A percentile compares a stretch with the other conserved stretches of the same genome.
These are phyloP conservation scores for Sugiyamaella japonica DNA, from an alignment of 1,139 yeast species.

Conservation along the genomic window DNA sequence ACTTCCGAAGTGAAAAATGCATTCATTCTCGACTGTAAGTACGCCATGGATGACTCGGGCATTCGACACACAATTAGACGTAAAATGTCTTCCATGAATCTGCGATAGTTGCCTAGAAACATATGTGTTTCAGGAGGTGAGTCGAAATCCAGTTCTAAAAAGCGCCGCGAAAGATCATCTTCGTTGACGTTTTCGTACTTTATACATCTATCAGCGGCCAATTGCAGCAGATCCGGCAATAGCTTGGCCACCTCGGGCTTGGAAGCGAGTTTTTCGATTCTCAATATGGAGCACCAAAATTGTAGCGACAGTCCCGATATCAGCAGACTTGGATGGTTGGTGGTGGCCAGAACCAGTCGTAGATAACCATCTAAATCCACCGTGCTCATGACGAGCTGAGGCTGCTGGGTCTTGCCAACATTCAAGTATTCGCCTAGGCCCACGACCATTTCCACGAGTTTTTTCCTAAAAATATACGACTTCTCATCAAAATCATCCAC, in stretches of 20 bases:
- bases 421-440: constrained; percentile 79
- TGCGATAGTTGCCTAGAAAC: constrained; percentile 76
- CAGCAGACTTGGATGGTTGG: constrained; percentile 82
- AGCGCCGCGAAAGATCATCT: constrained; percentile 62
- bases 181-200: constrained; percentile 71
- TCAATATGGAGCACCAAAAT: constrained; percentile 88
- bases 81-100: constrained; percentile 86
- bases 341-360: constrained; percentile 72
- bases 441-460: constrained; percentile 90
- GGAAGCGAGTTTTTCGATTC: constrained; percentile 69
- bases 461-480: constrained; percentile 75
- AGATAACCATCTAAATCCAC: constrained; percentile 66
- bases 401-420: constrained; percentile 36
- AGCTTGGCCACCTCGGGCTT: constrained; percentile 49
- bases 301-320: constrained; percentile 88
- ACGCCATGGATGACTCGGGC: constrained; percentile 76
- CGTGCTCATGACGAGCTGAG: constrained; percentile 42
- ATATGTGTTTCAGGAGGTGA: constrained; percentile 76
- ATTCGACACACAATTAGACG: constrained; percentile 83
- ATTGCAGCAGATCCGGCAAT: constrained; percentile 68
- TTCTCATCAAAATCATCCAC: constrained; percentile 79
- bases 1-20: constrained; percentile 69
- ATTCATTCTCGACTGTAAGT: constrained; percentile 78
- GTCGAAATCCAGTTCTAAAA: constrained; percentile 81
- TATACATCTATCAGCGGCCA: constrained; percentile 75